A percentile compares a stretch with the other conserved stretches of the same genome.
phyloP scores from a whole-genome alignment of 495 filamentous ascomycete genomes.

The Aspergillus kassunensis region DNA sequence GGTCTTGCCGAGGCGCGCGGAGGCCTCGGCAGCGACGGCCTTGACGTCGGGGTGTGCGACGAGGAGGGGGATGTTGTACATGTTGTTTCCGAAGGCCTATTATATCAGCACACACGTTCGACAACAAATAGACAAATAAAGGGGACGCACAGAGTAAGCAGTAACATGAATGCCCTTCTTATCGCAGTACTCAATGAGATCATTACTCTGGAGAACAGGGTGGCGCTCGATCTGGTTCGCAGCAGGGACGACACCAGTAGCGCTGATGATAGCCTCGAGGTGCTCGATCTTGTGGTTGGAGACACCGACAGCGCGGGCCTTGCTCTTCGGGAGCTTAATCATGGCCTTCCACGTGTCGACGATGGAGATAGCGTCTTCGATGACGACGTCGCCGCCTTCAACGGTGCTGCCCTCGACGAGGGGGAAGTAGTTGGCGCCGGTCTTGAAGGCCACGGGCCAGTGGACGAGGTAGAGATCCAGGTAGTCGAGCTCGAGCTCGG shows the following conservation, averaged over 20 bases:
- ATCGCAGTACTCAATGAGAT: conserved; percentile 41
- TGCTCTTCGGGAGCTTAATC: conserved; percentile 49
- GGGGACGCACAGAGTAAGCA: conserved; percentile 40
- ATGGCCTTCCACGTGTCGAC: conserved; percentile 52
- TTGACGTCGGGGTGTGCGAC: conserved; percentile 43
- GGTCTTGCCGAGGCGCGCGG: conserved; percentile 34
- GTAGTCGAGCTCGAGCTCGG: conserved; percentile 47
- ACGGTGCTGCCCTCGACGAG: conserved; percentile 31
- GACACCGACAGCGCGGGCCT: conserved; percentile 48
- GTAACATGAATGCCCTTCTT: conserved; percentile 48
- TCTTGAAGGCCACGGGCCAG: conserved; percentile 48
- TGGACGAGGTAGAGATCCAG: conserved; percentile 52
- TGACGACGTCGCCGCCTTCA: conserved; percentile 37
- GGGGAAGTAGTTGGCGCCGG: conserved; percentile 42
- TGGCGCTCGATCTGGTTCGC: conserved; percentile 52
- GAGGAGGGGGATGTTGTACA: conserved; percentile 38
- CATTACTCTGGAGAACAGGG: conserved; percentile 43
- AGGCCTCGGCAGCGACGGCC: conserved; percentile 39
- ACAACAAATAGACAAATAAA: background rate
- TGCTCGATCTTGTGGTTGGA: conserved; percentile 47
- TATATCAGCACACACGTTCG: background rate
- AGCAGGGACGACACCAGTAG: conserved; percentile 43
- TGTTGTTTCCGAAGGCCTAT: conserved; percentile 49
- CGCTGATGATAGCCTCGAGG: conserved; percentile 49
- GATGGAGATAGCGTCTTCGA: conserved; percentile 46